Base-by-base conservation (phyloP, 768 basidiomycete species). In the Suillus plorans region DNA sequence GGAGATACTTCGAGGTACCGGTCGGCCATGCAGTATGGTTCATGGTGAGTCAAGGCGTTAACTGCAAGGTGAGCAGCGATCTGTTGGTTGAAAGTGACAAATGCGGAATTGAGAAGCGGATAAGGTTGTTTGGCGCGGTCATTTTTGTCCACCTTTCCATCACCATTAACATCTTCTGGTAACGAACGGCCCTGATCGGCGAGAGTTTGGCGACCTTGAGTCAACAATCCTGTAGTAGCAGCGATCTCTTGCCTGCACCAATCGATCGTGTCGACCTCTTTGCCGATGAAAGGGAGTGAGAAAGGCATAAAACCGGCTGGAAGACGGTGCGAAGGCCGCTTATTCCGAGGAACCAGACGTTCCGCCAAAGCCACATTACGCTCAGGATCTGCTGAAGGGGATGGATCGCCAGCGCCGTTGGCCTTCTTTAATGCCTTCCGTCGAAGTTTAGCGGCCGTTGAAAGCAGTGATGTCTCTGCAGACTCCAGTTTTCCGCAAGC, bases 211-310 rank as follows among this genome's bases (percentile, higher is more conserved):
- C 86, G 80, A 28, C 81, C 86, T 65, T 82, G 80, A 3, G 86
- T 83, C 53, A 94, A 78, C 4, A 85, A 69, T 22, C 72, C 72
- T 20, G 81, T 86, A 63, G 87, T 86, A 1, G 79, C 71, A 2
- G 78, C 76, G 63, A 97, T 92, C 77, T 95, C 91, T 22, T 83
- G 79, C 37, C 92, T 82, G 22, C 89, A 87, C 95, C 95, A 97
- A 2, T 95, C 89, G 72, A 99, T 95, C 3, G 91, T 86, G 78
- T 99, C 97, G 18, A 98, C 95, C 75, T 97, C 91, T 74, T 93
- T 75, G 9, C 97, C 97, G 4, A 86, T 78, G 31, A 97, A 80
- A 1, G 86, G 86, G 31, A 90, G 77, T 10, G 82, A 80, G 64
- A 86, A 84, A 0, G 84, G 85, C 53, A 86, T 45, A 71, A 83